phyloP scores from a whole-genome alignment of 371 early-diverging fungal species.

The Furculomyces boomerangus region DNA sequence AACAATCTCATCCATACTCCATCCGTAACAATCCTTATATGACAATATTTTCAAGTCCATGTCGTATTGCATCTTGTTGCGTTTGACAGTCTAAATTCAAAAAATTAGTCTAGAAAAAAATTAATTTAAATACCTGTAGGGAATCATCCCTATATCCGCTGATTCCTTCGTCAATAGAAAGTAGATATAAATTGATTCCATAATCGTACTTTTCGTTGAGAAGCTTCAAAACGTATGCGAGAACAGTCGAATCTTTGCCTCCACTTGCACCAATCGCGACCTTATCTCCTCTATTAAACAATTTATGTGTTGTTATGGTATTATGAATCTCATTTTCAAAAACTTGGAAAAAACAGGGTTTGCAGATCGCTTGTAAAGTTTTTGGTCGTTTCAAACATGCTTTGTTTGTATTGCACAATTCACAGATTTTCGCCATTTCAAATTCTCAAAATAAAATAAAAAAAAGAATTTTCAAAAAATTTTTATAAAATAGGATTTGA shows the following conservation, averaged over 20 bases:
- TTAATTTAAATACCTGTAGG: slow-evolving; percentile 33
- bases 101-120: neutral
- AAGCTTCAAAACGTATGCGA: slow-evolving; percentile 89
- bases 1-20: slow-evolving; percentile 99
- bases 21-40: slow-evolving; percentile 91
- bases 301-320: slow-evolving; percentile 64
- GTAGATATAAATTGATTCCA: slow-evolving; percentile 76
- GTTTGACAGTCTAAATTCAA: slow-evolving; percentile 57
- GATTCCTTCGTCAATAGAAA: slow-evolving; percentile 99
- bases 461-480: too few species aligned
- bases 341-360: slow-evolving; percentile 81
- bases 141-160: slow-evolving; percentile 98
- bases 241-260: slow-evolving; percentile 98
- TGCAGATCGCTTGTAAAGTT: slow-evolving; percentile 83
- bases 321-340: slow-evolving; percentile 96
- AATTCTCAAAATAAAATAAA: too few species aligned
- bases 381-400: slow-evolving; percentile 90
- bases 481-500: too few species aligned
- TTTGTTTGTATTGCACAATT: slow-evolving; percentile 25
- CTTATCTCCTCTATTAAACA: slow-evolving; percentile 80
- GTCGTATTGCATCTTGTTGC: slow-evolving; percentile 85
- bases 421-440: slow-evolving; percentile 18
- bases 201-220: slow-evolving; percentile 92
- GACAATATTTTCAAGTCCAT: slow-evolving; percentile 89
- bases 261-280: slow-evolving; percentile 98